A percentile compares a stretch with the other conserved stretches of the same genome.
Evolutionary conservation across 352 stramenopile species (phyloP).

Genomic region (Pythium inflatum): DNA sequence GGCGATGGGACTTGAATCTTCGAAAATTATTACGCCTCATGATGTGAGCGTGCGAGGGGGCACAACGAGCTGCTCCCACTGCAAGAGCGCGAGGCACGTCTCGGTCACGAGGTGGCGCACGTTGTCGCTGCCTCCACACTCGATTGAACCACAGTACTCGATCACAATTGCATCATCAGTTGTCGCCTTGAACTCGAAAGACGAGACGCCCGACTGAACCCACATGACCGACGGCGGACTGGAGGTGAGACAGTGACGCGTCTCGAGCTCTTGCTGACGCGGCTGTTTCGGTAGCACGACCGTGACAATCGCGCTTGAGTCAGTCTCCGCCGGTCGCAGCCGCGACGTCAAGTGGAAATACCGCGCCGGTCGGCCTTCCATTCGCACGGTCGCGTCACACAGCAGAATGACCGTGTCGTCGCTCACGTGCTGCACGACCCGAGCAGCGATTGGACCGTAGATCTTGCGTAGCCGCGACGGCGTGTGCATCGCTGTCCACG

Average conservation of each 20-base stretch:
- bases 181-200: constrained; percentile 4
- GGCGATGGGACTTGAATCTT: too few relatives aligned
- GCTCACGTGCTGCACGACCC: constrained; percentile 7
- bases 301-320: neutral
- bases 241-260: neutral
- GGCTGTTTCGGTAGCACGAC: constrained; percentile 1
- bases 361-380: neutral
- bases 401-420: constrained; percentile 15
- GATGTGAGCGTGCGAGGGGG: constrained; percentile 6
- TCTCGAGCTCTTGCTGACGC: neutral
- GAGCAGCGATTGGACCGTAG: neutral
- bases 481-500: constrained; percentile 20
- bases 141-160: constrained; percentile 11
- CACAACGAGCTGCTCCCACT: constrained; percentile 25
- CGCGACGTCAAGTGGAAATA: constrained; percentile 2
- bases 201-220: neutral
- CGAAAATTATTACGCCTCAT: too few relatives aligned
- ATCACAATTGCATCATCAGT: constrained; percentile 12
- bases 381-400: constrained; percentile 1
- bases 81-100: constrained; percentile 5
- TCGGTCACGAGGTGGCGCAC: constrained; percentile 15
- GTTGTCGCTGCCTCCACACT: constrained; percentile 11
- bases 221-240: neutral
- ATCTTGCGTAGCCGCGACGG: neutral
- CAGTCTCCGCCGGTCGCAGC: neutral